These are phyloP conservation scores for Harrya chromipes DNA, from an alignment of 768 basidiomycete genomes.

Conservation along the genomic window DNA sequence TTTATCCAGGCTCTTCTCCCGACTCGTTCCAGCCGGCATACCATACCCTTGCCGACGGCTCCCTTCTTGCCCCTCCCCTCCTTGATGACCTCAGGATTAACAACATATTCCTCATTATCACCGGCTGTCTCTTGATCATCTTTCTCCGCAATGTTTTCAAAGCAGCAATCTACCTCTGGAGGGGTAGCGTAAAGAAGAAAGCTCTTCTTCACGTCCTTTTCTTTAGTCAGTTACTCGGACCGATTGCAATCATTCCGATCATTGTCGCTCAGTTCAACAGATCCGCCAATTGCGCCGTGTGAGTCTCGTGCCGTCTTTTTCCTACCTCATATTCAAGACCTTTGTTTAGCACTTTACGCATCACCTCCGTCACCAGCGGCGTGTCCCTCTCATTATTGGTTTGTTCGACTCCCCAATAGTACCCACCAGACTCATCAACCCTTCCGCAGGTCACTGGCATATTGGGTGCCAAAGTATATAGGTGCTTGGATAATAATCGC, in stretches of 20 bases:
- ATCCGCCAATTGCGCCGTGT: constrained; percentile 46
- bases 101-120: constrained; percentile 44
- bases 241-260: constrained; percentile 40
- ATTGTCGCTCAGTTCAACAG: constrained; percentile 46
- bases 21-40: constrained; percentile 48
- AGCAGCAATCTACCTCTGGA: constrained; percentile 49
- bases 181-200: constrained; percentile 56
- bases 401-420: background rate
- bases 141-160: constrained; percentile 53
- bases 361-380: constrained; percentile 36
- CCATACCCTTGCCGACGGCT: constrained; percentile 50
- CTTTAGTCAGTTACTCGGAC: constrained; percentile 52
- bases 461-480: constrained; percentile 63
- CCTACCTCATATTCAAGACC: background rate
- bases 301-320: constrained; percentile 20
- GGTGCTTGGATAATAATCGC: constrained; percentile 59
- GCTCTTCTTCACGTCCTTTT: constrained; percentile 55
- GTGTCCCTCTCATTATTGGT: constrained; percentile 43
- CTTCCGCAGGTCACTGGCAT: constrained; percentile 53
- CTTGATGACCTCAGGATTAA: constrained; percentile 40
- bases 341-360: constrained; percentile 34
- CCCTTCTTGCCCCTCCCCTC: constrained; percentile 50
- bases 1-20: constrained; percentile 40
- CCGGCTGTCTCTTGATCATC: constrained; percentile 47
- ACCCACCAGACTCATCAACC: background rate